Evolutionary conservation across 1,284 basidiomycete genomes (phyloP), one percentile per base, ranked within the genome.

Genomic region (Neolentinus lepideus): DNA sequence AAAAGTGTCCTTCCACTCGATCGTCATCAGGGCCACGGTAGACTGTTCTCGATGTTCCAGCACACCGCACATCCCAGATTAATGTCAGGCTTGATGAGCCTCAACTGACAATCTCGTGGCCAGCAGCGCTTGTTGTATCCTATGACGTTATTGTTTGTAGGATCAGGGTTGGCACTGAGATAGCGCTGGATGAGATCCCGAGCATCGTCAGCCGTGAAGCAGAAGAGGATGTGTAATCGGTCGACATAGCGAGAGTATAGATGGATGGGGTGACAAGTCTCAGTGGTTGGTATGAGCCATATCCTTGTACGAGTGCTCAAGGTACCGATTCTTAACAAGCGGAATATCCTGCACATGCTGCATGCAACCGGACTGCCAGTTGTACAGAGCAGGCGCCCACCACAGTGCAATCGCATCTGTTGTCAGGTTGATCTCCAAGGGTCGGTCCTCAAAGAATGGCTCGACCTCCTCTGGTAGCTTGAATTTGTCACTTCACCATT

Each of bases 91-190:
- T 99, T 99, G 79, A 98, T 97, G 56, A 99, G 81, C 33, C 97
- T 82, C 97, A 99, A 99, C 58, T 97, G 89, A 69, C 95, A 98
- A 70, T 99, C 97, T 60, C 95, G 83, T 24, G 97, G 97, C 97
- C 97, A 98, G 76, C 97, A 99, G 56, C 94, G 90, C 71, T 96
- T 96, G 77, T 98, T 98, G 75, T 98, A 99, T 1, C 96, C 96
- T 61, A 98, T 96, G 61, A 99, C 89, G 64, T 98, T 98, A 74
- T 96, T 95, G 75, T 99, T 99, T 54, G 95, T 98, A 10, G 96
- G 96, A 72, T 98, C 95, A 11, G 95, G 96, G 68, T 98, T 95
- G 24, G 94, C 95, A 57, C 90, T 94, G 60, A 98, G 84, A 71
- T 96, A 98, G 27, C 97, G 88, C 72, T 99, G 96, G 62, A 99